Conservation (phyloP, 2,329 filamentous ascomycete genomes). For the Ampelomyces quisqualis region DNA sequence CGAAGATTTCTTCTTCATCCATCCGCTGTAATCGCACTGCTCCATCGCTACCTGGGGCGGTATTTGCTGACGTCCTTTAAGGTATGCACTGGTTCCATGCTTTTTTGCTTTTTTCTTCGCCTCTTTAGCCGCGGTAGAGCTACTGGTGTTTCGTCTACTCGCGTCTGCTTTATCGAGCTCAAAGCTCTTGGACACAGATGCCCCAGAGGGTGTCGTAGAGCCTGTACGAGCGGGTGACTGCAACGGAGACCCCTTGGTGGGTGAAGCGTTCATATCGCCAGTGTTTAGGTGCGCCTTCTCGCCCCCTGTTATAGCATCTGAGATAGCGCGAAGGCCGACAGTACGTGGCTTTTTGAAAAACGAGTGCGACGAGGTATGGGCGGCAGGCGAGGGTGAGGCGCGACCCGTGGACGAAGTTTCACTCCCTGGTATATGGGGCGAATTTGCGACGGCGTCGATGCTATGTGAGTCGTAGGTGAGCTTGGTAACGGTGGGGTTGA, state of each 20-base stretch:
- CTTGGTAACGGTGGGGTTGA: conserved; percentile 59
- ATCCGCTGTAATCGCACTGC: conserved; percentile 89
- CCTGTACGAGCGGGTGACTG: conserved; percentile 73
- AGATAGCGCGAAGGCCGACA: conserved; percentile 80
- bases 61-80: conserved; percentile 78
- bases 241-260: conserved; percentile 54
- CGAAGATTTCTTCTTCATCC: conserved; percentile 99
- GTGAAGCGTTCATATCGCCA: conserved; percentile 44
- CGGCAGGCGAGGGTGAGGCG: conserved; percentile 48
- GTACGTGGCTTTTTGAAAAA: conserved; percentile 48
- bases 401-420: conserved; percentile 53
- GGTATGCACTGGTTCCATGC: conserved; percentile 93
- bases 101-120: conserved; percentile 65
- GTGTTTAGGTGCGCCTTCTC: conserved; percentile 54
- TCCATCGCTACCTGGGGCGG: conserved; percentile 79
- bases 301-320: conserved; percentile 64
- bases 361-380: conserved; percentile 33
- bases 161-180: conserved; percentile 72
- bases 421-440: conserved; percentile 44
- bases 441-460: conserved; percentile 47
- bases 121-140: conserved; percentile 47
- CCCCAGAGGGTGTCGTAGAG: conserved; percentile 65
- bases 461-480: conserved; percentile 55
- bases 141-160: conserved; percentile 42
- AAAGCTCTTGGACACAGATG: conserved; percentile 64